Base-by-base conservation (phyloP, 1,139 yeast species). In the Yamadazyma sp. region DNA sequence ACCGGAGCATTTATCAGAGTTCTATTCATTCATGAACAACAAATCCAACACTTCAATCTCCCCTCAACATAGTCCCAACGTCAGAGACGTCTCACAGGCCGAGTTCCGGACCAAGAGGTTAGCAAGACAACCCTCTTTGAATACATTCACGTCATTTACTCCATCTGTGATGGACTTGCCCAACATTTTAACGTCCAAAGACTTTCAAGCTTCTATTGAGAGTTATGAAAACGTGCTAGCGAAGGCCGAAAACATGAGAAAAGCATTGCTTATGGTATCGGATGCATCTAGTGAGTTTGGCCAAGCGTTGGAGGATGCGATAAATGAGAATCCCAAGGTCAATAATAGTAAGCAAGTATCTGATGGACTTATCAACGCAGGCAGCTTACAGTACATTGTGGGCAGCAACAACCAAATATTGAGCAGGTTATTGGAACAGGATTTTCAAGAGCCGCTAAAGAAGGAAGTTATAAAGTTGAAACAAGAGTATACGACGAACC, bases 351-450 rank as follows among this genome's bases (percentile, higher is more conserved):
- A 79, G 12, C 62, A 64, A 17, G 79, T 83, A 0, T 75, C 83
- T 1, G 85, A 83, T 49, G 88, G 89, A 4, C 60, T 87, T 14
- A 64, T 79, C 49, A 76, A 81, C 34, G 87, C 92, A 0, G 86
- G 89, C 31, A 95, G 95, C 1, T 62, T 88, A 42, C 92, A 87
- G 51, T 83, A 78, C 53, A 69, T 88, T 37, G 75, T 87, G 14
- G 82, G 94, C 0, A 87, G 87, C 56, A 94, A 87, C 53, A 84
- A 85, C 48, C 82, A 82, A 46, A 79, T 88, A 7, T 68, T 88
- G 46, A 76, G 88, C 17, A 68, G 79, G 39, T 64, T 81, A 37
- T 59, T 87, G 3, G 63, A 66, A 17, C 56, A 67, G 9, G 69
- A 75, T 31, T 79, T 87, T 51, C 80, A 75, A 42, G 64, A 59